phyloP scores from a whole-genome alignment of 345 rosid genomes.

The Corchorus capsularis region DNA sequence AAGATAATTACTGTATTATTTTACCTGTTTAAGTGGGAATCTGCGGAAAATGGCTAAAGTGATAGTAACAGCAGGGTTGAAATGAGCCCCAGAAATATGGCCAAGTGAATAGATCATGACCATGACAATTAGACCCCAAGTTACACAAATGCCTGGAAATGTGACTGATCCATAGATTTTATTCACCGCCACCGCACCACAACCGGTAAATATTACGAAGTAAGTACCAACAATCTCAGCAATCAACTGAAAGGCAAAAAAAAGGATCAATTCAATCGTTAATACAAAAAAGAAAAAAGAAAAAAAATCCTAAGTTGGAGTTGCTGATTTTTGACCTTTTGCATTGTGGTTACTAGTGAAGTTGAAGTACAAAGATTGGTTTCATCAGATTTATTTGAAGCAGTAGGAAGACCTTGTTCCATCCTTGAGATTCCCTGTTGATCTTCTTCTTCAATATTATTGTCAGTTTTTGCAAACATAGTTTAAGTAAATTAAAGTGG shows the following conservation, averaged over 20 bases:
- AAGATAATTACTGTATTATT: neutral
- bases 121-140: conserved; percentile 77
- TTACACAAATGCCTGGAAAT: conserved; percentile 65
- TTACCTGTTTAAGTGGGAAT: conserved; percentile 54
- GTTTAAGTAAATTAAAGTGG: too few species aligned
- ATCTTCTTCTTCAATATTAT: conserved; percentile 4
- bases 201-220: conserved; percentile 71
- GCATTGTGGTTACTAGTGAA: conserved; percentile 17
- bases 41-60: conserved; percentile 56
- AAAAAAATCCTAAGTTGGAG: neutral
- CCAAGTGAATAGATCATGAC: conserved; percentile 72
- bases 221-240: conserved; percentile 75
- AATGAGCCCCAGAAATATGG: conserved; percentile 86
- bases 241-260: conserved; percentile 35
- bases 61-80: conserved; percentile 76
- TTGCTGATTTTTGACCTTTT: conserved; percentile 19
- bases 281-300: neutral
- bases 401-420: neutral
- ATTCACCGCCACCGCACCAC: conserved; percentile 67
- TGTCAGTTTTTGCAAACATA: too few species aligned
- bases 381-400: neutral
- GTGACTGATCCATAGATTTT: conserved; percentile 58
- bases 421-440: neutral
- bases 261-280: neutral
- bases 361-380: conserved; percentile 26